These are phyloP conservation scores for Aspergillus texensis DNA, from an alignment of 2,329 filamentous ascomycete species.

Conservation along the genomic window DNA sequence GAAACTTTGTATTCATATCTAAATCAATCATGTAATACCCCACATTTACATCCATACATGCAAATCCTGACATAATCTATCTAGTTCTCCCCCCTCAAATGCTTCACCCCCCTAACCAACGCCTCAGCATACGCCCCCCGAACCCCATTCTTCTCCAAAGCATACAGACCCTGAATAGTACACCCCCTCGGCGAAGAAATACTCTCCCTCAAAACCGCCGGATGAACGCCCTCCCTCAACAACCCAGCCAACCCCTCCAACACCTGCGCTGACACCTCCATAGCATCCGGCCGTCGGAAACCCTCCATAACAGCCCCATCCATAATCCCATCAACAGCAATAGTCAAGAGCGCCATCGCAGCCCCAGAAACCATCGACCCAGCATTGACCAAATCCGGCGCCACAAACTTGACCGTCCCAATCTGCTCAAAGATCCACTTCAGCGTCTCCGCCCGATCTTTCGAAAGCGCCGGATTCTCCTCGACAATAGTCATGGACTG, in stretches of 20 bases:
- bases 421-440: constrained; percentile 57
- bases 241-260: constrained; percentile 61
- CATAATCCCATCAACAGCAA: constrained; percentile 63
- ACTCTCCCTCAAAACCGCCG: constrained; percentile 62
- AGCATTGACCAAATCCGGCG: constrained; percentile 56
- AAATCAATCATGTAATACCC: background rate
- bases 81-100: constrained; percentile 26
- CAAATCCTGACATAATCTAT: background rate
- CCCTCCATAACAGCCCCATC: constrained; percentile 67
- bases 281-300: constrained; percentile 60
- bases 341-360: constrained; percentile 60
- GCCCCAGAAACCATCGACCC: constrained; percentile 63
- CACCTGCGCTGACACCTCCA: constrained; percentile 64
- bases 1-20: background rate
- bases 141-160: constrained; percentile 61
- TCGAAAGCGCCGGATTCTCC: constrained; percentile 44
- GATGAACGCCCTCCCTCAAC: constrained; percentile 62
- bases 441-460: constrained; percentile 36
- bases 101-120: constrained; percentile 40
- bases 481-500: constrained; percentile 55
- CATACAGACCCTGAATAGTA: constrained; percentile 63
- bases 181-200: constrained; percentile 65
- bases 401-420: constrained; percentile 52
- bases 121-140: constrained; percentile 58
- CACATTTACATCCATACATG: background rate